phyloP scores from a whole-genome alignment of 164 flowering plant species.

The Tetracentron sinense region DNA sequence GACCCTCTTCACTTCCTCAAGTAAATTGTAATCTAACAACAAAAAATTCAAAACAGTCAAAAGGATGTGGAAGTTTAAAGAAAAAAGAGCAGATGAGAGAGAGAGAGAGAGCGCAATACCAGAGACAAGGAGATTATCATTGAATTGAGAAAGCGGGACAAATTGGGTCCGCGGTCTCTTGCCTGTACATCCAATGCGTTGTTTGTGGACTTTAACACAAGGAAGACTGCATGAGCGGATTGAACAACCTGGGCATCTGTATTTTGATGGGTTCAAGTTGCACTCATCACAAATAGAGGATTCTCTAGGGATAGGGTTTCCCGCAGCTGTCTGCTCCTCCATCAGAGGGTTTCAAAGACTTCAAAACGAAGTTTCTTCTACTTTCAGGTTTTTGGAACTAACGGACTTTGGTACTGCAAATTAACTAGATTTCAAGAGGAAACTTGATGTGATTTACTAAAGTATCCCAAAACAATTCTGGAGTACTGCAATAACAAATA shows the following conservation, averaged over 20 bases:
- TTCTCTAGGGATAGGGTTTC: not conserved
- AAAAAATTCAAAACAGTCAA: not conserved
- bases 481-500: no score
- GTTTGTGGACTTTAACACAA: not conserved
- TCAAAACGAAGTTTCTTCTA: no score
- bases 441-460: no score
- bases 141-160: not conserved
- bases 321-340: no score
- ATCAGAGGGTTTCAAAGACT: no score
- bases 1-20: slow-evolving; percentile 71
- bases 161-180: not conserved
- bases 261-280: not conserved
- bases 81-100: not conserved
- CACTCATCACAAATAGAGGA: not conserved
- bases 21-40: slow-evolving; percentile 56
- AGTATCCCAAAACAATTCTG: no score
- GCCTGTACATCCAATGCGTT: not conserved
- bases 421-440: no score
- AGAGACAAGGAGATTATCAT: not conserved
- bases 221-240: not conserved
- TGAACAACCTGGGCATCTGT: not conserved
- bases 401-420: no score
- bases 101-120: not conserved
- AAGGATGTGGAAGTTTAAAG: not conserved
- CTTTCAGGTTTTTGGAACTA: no score